A percentile compares a stretch with the other conserved stretches of the same genome.
phyloP scores from a whole-genome alignment of 2,329 filamentous ascomycete genomes.

The Graphilbum sp. region DNA sequence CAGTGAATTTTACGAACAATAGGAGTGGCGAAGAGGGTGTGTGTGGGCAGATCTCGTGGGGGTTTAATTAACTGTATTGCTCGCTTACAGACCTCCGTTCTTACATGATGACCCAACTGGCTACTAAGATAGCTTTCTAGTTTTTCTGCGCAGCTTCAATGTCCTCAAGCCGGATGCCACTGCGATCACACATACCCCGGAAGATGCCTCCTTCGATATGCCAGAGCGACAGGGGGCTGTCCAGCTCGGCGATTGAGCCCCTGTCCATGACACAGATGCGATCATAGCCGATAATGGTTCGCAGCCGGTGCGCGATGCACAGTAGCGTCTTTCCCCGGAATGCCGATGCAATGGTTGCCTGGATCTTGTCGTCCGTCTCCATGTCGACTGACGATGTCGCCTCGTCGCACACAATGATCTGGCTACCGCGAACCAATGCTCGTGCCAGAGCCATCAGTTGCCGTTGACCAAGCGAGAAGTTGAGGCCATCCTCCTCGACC shows the following conservation, averaged over 20 bases:
- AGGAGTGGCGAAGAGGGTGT: too few species aligned
- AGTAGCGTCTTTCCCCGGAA: constrained; percentile 79
- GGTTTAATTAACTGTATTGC: too few species aligned
- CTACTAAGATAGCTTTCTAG: constrained; percentile 9
- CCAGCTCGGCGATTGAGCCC: constrained; percentile 75
- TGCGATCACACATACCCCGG: constrained; percentile 74
- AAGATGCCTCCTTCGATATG: constrained; percentile 57
- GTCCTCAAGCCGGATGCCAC: constrained; percentile 51
- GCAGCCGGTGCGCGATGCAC: constrained; percentile 82
- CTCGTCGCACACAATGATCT: constrained; percentile 95
- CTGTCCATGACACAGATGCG: constrained; percentile 94
- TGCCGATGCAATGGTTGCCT: constrained; percentile 67
- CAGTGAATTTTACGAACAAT: too few species aligned
- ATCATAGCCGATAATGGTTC: constrained; percentile 88
- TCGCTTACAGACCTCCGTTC: too few species aligned
- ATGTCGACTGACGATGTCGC: constrained; percentile 88
- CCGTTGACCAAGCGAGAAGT: constrained; percentile 87
- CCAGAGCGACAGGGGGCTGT: constrained; percentile 59
- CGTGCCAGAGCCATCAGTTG: constrained; percentile 91
- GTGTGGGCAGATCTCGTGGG: too few species aligned
- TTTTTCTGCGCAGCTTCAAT: constrained; percentile 23
- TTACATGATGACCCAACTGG: too few species aligned
- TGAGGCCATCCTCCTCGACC: constrained; percentile 89
- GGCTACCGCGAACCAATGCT: constrained; percentile 70
- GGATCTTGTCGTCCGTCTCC: constrained; percentile 93